These are phyloP conservation scores for Martensiomyces pterosporus DNA, from an alignment of 192 early-diverging fungal genomes.

Conservation along the genomic window DNA sequence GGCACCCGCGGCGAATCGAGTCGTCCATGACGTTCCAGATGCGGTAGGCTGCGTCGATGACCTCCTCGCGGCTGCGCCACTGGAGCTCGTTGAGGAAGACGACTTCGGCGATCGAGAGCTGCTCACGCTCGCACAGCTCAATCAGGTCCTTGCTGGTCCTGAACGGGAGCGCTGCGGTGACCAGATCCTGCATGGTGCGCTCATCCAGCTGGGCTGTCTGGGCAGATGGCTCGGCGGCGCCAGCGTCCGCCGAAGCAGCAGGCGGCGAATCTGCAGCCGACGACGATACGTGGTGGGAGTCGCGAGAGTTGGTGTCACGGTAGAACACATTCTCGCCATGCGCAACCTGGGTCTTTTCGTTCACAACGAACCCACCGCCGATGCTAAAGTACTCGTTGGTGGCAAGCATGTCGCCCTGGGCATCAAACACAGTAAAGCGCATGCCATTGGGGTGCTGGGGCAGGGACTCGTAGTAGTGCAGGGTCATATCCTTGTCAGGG, in stretches of 20 bases:
- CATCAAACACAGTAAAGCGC: slow-evolving; percentile 86
- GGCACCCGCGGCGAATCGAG: slow-evolving; percentile 69
- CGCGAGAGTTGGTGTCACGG: slow-evolving; percentile 25
- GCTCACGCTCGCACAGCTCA: slow-evolving; percentile 73
- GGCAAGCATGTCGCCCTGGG: slow-evolving; percentile 76
- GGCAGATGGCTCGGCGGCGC: not conserved
- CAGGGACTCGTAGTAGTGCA: slow-evolving; percentile 80
- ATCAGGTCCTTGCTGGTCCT: slow-evolving; percentile 72
- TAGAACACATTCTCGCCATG: slow-evolving; percentile 71
- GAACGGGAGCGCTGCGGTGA: slow-evolving; percentile 82
- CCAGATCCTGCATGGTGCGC: slow-evolving; percentile 63
- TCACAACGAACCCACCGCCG: slow-evolving; percentile 94
- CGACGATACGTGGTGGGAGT: slow-evolving; percentile 7
- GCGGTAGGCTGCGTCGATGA: slow-evolving; percentile 63
- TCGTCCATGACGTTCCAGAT: slow-evolving; percentile 96
- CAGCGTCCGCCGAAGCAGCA: not conserved
- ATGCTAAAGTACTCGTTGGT: slow-evolving; percentile 96
- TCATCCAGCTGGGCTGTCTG: slow-evolving; percentile 50
- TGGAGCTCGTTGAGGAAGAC: slow-evolving; percentile 91
- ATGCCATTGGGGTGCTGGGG: slow-evolving; percentile 97
- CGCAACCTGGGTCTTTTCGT: slow-evolving; percentile 77
- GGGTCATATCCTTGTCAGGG: slow-evolving; percentile 78
- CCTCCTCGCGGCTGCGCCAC: slow-evolving; percentile 81
- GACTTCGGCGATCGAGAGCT: slow-evolving; percentile 91
- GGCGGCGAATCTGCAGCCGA: slow-evolving; percentile 8